Conservation (phyloP, 2,329 filamentous ascomycete species). For the Phialocephala subalpina region DNA sequence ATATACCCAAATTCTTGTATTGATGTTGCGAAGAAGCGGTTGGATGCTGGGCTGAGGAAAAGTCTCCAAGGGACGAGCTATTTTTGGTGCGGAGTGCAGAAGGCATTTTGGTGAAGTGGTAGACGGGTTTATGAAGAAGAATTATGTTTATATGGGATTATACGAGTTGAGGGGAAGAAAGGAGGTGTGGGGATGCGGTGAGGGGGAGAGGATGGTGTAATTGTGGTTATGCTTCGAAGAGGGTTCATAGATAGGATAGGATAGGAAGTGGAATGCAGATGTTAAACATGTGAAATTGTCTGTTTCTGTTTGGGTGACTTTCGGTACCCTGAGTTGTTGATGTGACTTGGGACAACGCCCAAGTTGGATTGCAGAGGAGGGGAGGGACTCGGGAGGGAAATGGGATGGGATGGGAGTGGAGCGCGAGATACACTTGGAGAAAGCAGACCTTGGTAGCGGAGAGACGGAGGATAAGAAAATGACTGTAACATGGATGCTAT, state of each 20-base stretch:
- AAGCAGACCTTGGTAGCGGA: too few relatives aligned
- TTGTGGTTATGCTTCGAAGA: conserved; percentile 4
- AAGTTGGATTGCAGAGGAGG: too few relatives aligned
- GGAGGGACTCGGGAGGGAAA: too few relatives aligned
- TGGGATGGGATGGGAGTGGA: too few relatives aligned
- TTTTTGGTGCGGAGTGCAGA: conserved; percentile 13
- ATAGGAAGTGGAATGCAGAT: conserved; percentile 23
- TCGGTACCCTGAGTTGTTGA: not conserved
- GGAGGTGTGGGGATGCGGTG: not conserved
- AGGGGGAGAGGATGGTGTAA: conserved; percentile 8
- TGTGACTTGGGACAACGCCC: not conserved
- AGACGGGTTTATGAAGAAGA: conserved; percentile 10
- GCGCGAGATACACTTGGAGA: too few relatives aligned
- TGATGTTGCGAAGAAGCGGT: conserved; percentile 25
- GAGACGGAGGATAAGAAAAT: too few relatives aligned
- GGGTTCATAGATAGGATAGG: conserved; percentile 19
- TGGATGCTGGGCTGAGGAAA: conserved; percentile 22
- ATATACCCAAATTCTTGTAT: conserved; percentile 45
- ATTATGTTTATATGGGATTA: conserved; percentile 28
- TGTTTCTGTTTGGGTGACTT: not conserved
- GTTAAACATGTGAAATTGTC: not conserved
- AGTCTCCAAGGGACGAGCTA: conserved; percentile 13
- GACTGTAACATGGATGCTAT: too few relatives aligned
- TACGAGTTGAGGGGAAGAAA: conserved; percentile 2
- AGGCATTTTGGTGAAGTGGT: conserved; percentile 9